Evolutionary conservation across 306 rosid genomes (phyloP), one percentile per base, ranked within the genome.

Genomic region (Begonia loranthoides): DNA sequence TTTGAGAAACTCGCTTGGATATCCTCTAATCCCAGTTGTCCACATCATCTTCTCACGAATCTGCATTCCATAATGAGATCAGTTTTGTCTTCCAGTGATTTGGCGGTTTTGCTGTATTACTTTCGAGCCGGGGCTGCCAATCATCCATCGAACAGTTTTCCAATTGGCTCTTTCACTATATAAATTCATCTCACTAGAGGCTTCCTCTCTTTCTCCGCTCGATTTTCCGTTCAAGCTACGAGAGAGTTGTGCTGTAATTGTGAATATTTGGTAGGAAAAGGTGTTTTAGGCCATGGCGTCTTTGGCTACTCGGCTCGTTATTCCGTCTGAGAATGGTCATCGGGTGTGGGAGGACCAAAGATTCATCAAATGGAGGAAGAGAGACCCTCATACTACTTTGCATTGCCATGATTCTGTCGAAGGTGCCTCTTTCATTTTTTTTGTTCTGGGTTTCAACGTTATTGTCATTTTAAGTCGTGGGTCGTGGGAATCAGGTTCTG

Each of bases 371-470:
- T 90, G 97, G 97, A 78, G 62, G 45, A 90, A 90, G 76, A 78
- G 94, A 54, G 95, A 90, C 44, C 17, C 94, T 1, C 97, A 85
- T 54, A 95, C 82, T 69, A 72, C 76, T 61, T 70, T 90, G 46
- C 95, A 76, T 19, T 90, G 83, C 72, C 95, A 90, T 66, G 95
- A 82, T 12, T 90, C 97, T 17, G 57, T 90, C 61, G 87, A 90
- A 70, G 97, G 97, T 90, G n/a, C 1, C 10, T 41, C 57, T 15
- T 17, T 15, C 11, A 11, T 11, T 47, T 21, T 10, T 21, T 22
- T 22, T 44, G 13, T 19, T 57, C 9, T 50, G 49, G 39, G 17
- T 41, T 15, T 50, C 28, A 1, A 1, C 9, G 12, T 16, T 22
- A 44, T 57, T 16, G 46, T 54, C 14, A 6, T 1, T 24, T 45